These are phyloP conservation scores for Globisporangium apiculatum DNA, from an alignment of 352 stramenopile species.

Conservation along the genomic window DNA sequence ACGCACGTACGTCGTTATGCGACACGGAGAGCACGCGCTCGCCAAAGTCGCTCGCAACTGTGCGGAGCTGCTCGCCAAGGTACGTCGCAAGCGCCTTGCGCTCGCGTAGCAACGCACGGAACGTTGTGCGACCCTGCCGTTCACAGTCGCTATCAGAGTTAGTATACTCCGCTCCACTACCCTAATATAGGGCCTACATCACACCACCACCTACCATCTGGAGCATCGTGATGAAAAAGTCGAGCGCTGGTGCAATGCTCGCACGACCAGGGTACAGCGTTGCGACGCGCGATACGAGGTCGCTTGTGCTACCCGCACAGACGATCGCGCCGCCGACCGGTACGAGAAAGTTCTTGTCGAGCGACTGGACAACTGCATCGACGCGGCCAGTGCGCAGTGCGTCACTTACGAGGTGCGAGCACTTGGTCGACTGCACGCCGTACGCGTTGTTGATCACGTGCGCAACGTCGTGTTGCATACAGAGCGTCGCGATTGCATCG, in stretches of 20 bases:
- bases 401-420: slow-evolving; percentile 90
- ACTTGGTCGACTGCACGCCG: slow-evolving; percentile 93
- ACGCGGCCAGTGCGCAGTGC: slow-evolving; percentile 88
- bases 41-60: slow-evolving; percentile 77
- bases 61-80: slow-evolving; percentile 68
- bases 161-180: too few relatives aligned
- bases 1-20: slow-evolving; percentile 78
- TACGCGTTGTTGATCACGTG: slow-evolving; percentile 99
- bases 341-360: slow-evolving; percentile 99
- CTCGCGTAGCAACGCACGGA: slow-evolving; percentile 80
- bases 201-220: slow-evolving; percentile 82
- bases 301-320: slow-evolving; percentile 43
- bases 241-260: slow-evolving; percentile 90
- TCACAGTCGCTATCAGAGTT: too few relatives aligned
- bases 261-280: slow-evolving; percentile 95
- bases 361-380: slow-evolving; percentile 96
- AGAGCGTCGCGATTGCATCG: slow-evolving; percentile 90
- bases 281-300: slow-evolving; percentile 79
- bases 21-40: slow-evolving; percentile 88
- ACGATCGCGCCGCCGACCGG: slow-evolving; percentile 93
- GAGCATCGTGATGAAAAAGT: slow-evolving; percentile 99
- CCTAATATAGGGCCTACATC: too few relatives aligned
- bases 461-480: slow-evolving; percentile 58
- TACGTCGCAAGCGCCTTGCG: slow-evolving; percentile 69
- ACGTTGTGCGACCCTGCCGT: slow-evolving; percentile 66